Base-by-base conservation (phyloP, 2,329 filamentous ascomycete genomes). In the Talaromyces sp. region DNA sequence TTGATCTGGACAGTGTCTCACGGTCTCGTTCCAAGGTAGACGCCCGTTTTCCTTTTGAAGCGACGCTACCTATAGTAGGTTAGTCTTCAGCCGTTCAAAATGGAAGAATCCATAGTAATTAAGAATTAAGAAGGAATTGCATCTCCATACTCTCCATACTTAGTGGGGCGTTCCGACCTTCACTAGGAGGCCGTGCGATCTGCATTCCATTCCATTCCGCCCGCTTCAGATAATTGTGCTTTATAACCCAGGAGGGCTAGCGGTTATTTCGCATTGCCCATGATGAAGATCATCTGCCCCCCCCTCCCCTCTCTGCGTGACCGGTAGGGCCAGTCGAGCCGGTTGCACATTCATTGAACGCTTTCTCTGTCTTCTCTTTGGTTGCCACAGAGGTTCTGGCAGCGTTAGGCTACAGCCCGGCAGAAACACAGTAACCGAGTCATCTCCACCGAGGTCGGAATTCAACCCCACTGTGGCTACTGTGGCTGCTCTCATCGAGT, bases 381-480 rank as follows among this genome's bases (percentile, higher is more conserved):
- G 27, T 20, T 33, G 35, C 42, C 39, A 50, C 30, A 19, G 39
- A 14, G 9, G 33, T 32, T 47, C 22, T 16, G 20, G 33, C 30
- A 49, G 44, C 33, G 48, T 52, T 41, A 56, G 54, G 19, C 50
- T 35, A 50, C 54, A 54, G 46, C 39, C 40, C 27, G 16, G 19
- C 30, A 22, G 47, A 20, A 39, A 39, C 9, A 27, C 24, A 5
- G 24, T 17, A 39, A 20, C 10, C 11, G 43, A 20, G 19, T 14
- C 10, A 36, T 52, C 47, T 19, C 52, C 55, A 55, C 52, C 35
- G 39, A 51, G 4, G 17, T 14, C 36, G 29, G 39, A 51, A 35
- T 14, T 36, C 16, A 47, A 45, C 49, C 36, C 55, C 52, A 57
- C 55, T 51, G 49, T 55, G 49, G 52, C 52, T 57, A 19, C 42